These are phyloP conservation scores for Poterioochromonas sp. DNA, from an alignment of 352 stramenopile genomes.

Conservation along the genomic window DNA sequence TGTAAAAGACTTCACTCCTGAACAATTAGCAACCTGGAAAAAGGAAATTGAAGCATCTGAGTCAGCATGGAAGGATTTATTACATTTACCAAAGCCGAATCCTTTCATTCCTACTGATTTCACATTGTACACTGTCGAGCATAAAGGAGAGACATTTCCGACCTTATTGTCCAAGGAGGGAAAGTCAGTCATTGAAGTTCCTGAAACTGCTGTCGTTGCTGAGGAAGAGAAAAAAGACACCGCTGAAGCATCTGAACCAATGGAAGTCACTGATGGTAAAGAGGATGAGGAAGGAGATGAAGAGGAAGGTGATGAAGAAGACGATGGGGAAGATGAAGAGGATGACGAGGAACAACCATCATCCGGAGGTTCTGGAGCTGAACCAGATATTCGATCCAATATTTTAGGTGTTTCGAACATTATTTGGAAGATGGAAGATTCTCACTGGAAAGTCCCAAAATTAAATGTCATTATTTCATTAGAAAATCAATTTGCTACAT, in stretches of 20 bases:
- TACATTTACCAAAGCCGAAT: constrained; percentile 11
- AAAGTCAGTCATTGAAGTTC: neutral
- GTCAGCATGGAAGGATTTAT: neutral
- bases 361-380: neutral
- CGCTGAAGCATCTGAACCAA: constrained; percentile 12
- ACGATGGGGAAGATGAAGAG: constrained; percentile 9
- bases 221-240: constrained; percentile 13
- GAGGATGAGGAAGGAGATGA: constrained; percentile 1
- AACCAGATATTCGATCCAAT: neutral
- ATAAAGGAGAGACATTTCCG: neutral
- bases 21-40: neutral
- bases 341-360: neutral
- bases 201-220: neutral
- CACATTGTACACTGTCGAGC: neutral
- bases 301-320: constrained; percentile 30
- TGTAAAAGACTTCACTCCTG: neutral
- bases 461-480: constrained; percentile 31
- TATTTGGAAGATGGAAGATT: constrained; percentile 42
- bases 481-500: constrained; percentile 27
- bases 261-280: neutral
- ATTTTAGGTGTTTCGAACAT: constrained; percentile 15
- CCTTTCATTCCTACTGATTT: constrained; percentile 19
- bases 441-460: constrained; percentile 40
- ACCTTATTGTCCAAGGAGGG: neutral
- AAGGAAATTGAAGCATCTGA: neutral